Percentiles rank a stretch among this genome's conserved stretches.
These are phyloP conservation scores for Pezicula neosporulosa DNA, from an alignment of 2,329 filamentous ascomycete species.

Conservation along the genomic window DNA sequence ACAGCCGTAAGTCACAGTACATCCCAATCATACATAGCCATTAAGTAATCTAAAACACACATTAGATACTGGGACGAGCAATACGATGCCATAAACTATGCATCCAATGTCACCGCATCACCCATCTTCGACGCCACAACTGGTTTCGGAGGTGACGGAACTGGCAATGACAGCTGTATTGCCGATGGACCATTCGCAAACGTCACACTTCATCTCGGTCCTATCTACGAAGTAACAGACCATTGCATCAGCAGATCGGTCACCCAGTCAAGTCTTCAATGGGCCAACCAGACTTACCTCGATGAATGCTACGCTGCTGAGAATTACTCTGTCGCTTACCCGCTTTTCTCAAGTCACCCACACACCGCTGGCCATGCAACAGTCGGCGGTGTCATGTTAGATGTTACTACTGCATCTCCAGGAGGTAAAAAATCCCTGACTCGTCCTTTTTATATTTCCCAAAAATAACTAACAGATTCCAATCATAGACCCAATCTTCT, in stretches of 20 bases:
- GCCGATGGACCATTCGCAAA: constrained; percentile 9
- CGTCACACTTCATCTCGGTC: constrained; percentile 7
- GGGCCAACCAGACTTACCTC: constrained; percentile 1
- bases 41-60: neutral
- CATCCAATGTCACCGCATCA: constrained; percentile 6
- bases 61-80: constrained; percentile 8
- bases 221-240: constrained; percentile 5
- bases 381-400: constrained; percentile 8
- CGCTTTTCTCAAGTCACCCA: neutral
- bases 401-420: constrained; percentile 6
- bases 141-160: constrained; percentile 2
- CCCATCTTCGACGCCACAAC: constrained; percentile 6
- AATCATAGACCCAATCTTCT: constrained; percentile 19
- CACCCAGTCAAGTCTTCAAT: constrained; percentile 1
- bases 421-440: constrained; percentile 1
- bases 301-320: constrained; percentile 5
- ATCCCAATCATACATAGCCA: neutral
- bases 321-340: constrained; percentile 4
- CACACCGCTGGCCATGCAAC: constrained; percentile 6
- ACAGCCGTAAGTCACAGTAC: neutral
- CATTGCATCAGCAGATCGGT: constrained; percentile 6
- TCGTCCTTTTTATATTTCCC: neutral
- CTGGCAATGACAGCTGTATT: neutral
- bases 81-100: neutral
- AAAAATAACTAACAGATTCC: neutral